phyloP scores from a whole-genome alignment of 768 basidiomycete species.

The Hygrophorus pudorinus region DNA sequence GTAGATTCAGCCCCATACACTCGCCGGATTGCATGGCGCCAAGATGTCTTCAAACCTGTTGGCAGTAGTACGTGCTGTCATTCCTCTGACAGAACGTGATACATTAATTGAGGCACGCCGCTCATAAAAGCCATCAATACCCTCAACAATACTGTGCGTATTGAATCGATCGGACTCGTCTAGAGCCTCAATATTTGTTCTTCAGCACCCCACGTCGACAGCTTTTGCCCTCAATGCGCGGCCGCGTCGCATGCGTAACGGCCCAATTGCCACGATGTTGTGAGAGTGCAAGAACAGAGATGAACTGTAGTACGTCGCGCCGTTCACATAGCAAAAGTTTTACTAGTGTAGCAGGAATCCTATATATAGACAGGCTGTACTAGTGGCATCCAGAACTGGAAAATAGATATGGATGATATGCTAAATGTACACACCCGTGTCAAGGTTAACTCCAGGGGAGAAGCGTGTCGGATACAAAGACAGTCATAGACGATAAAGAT shows the following conservation, averaged over 20 bases:
- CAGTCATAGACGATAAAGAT: no score
- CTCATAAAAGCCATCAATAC: slow-evolving; percentile 39
- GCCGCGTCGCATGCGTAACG: no score
- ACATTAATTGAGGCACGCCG: slow-evolving; percentile 8
- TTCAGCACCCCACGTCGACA: slow-evolving; percentile 50
- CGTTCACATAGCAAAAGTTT: no score
- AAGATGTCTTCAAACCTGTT: slow-evolving; percentile 45
- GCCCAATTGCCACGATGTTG: neutral
- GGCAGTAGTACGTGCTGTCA: slow-evolving; percentile 52
- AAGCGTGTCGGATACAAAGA: no score
- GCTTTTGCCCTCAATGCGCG: slow-evolving; percentile 43
- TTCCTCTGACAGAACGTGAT: slow-evolving; percentile 7
- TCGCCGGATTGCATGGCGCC: slow-evolving; percentile 39
- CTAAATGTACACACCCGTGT: no score
- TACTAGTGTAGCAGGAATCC: no score
- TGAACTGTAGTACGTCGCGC: neutral
- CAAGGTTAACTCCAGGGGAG: no score
- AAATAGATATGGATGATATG: no score
- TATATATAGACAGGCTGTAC: no score
- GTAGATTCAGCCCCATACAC: slow-evolving; percentile 57
- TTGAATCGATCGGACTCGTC: neutral
- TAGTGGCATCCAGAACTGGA: no score
- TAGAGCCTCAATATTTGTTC: neutral
- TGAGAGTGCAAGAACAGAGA: neutral
- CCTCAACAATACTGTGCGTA: slow-evolving; percentile 55